Percentiles rank a stretch among this genome's conserved stretches.
These are phyloP conservation scores for Mucor sp. DNA, from an alignment of 371 early-diverging fungal species.

Conservation along the genomic window DNA sequence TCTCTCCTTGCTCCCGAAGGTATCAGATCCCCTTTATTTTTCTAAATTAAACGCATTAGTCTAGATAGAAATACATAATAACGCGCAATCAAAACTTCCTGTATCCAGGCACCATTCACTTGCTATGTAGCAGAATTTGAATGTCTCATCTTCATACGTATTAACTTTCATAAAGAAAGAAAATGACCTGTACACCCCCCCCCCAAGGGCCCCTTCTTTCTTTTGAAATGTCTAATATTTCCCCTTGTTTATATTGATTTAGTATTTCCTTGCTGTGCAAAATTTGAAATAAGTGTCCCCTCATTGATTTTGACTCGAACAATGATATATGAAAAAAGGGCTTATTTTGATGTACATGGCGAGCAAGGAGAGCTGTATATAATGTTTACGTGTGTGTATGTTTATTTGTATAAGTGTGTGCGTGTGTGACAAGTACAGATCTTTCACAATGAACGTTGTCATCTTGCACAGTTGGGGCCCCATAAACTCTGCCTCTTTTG, in stretches of 20 bases:
- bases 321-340: neutral
- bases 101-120: neutral
- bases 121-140: neutral
- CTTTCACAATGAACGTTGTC: neutral
- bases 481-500: neutral
- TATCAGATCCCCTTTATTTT: neutral
- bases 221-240: neutral
- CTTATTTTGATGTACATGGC: neutral
- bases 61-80: neutral
- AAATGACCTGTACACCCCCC: neutral
- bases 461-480: neutral
- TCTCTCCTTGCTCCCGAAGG: neutral
- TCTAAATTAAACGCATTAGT: slow-evolving; percentile 2
- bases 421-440: neutral
- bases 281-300: neutral
- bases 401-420: neutral
- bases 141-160: neutral
- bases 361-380: neutral
- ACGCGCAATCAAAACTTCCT: neutral
- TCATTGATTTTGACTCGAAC: neutral
- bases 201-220: neutral
- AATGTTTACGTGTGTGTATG: neutral
- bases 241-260: neutral
- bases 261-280: neutral
- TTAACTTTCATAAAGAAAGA: neutral